phyloP scores from a whole-genome alignment of 1,284 basidiomycete species.

The Microbotryomycetes sp. region DNA sequence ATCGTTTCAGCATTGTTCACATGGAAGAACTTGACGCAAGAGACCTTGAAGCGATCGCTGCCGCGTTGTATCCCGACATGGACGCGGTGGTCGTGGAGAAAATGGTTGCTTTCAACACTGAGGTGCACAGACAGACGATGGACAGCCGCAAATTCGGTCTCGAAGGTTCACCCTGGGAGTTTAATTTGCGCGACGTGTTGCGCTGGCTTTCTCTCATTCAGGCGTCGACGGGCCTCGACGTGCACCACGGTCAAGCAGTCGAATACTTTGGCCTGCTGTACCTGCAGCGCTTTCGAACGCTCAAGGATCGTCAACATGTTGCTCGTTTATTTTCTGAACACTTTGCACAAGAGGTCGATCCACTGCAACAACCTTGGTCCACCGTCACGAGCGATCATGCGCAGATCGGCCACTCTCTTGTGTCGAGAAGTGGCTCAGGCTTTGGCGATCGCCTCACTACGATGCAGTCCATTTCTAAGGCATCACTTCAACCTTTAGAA shows the following conservation, averaged over 20 bases:
- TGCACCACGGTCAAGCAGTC: conserved; percentile 52
- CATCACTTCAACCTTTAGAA: conserved; percentile 64
- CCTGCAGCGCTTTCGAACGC: conserved; percentile 75
- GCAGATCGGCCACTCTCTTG: conserved; percentile 64
- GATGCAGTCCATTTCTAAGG: conserved; percentile 56
- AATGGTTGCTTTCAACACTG: conserved; percentile 82
- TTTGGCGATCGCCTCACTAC: conserved; percentile 34
- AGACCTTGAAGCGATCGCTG: conserved; percentile 76
- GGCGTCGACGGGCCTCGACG: conserved; percentile 52
- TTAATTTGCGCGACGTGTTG: conserved; percentile 92
- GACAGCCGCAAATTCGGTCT: conserved; percentile 64
- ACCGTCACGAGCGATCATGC: conserved; percentile 53
- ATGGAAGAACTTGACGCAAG: conserved; percentile 74
- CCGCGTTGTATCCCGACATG: conserved; percentile 62
- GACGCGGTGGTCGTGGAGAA: conserved; percentile 53
- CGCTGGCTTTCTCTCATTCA: conserved; percentile 63
- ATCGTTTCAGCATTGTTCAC: conserved; percentile 96
- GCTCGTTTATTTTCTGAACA: conserved; percentile 56
- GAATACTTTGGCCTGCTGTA: conserved; percentile 68
- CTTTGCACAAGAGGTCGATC: conserved; percentile 49
- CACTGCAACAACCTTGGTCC: conserved; percentile 48
- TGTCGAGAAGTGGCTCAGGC: conserved; percentile 45
- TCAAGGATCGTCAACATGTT: conserved; percentile 59
- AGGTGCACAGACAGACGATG: conserved; percentile 65
- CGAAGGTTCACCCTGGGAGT: conserved; percentile 94